Percentiles rank a stretch among this genome's conserved stretches.
Conservation (phyloP, 345 rosid species). For the Erysimum cheiranthoides region DNA sequence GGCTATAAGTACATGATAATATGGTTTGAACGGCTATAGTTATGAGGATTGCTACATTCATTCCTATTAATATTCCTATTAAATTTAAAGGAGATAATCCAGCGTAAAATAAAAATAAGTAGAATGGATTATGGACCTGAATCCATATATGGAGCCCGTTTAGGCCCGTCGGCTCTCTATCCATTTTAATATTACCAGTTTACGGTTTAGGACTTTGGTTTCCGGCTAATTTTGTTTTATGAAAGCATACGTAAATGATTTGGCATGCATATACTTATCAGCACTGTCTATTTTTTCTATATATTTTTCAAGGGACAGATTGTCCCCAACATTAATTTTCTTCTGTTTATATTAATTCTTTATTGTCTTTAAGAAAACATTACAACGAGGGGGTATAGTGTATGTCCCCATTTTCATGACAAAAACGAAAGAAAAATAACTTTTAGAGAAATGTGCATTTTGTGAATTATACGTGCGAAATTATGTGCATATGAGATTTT, state of each 20-base stretch:
- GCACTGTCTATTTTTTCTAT: slow-evolving; percentile 41
- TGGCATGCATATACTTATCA: slow-evolving; percentile 35
- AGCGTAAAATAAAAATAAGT: too few species aligned
- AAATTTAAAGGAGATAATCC: too few species aligned
- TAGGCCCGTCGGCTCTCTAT: too few species aligned
- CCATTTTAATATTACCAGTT: too few species aligned
- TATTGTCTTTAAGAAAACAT: slow-evolving; percentile 31
- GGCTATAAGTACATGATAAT: too few species aligned
- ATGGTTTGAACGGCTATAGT: too few species aligned
- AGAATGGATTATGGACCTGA: too few species aligned
- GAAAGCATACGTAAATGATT: background rate
- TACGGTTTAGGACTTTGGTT: too few species aligned
- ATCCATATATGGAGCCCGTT: too few species aligned
- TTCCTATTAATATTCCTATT: too few species aligned
- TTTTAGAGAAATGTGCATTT: slow-evolving; percentile 21
- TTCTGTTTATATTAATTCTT: slow-evolving; percentile 18
- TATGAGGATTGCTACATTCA: too few species aligned
- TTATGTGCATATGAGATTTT: background rate
- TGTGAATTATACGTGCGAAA: slow-evolving; percentile 17
- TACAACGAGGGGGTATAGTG: slow-evolving; percentile 40
- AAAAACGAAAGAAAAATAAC: background rate
- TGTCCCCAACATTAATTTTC: slow-evolving; percentile 43
- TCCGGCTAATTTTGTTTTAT: too few species aligned
- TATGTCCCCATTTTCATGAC: slow-evolving; percentile 40
- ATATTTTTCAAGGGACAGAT: slow-evolving; percentile 33